Base-by-base conservation (phyloP, 2,329 filamentous ascomycete genomes). In the Lasiodiplodia theobromae region DNA sequence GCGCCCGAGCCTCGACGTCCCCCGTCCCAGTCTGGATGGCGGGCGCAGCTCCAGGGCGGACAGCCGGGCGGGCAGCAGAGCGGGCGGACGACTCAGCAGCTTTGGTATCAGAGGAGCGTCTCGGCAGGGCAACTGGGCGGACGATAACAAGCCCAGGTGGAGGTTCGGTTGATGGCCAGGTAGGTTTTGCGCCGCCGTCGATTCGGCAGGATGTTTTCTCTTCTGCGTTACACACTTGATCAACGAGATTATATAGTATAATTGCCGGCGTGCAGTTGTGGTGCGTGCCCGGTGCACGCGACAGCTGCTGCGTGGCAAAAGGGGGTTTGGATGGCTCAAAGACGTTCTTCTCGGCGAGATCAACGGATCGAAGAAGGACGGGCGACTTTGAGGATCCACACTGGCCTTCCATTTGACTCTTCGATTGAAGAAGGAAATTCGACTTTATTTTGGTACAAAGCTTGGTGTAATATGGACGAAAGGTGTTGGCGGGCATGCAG, bases 21-120 rank as follows among this genome's bases (percentile, higher is more conserved):
- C 64, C 25, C 64, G 64, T 16, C 64, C 64, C 34, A 66, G 64
- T 23, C 52, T 66, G 51, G 64, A 66, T 23, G 64, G 64, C 23
- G 64, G 64, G 16, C 40, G 52, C 12, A 66, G 64, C 53, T 47
- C 54, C 52, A 56, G 52, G 18, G 56, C 53, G n/a, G 66, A 60
- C 31, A 67, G 66, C n/a, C 40, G 66, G n/a, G 66, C 66, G 14
- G 56, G 56, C 28, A 67, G 66, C 66, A 34, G 66, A 16, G 44
- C 66, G n/a, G 66, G 66, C 14, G 66, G 66, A 31, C 34, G 54
- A 14, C 14, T 67, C 40, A 67, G 66, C 66, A 60, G 54, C 34
- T 51, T 58, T 23, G 64, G 64, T 3, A 57, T 23, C 12, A 31
- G 64, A 10, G 38, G 37, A 1, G 38, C 64, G 25, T 57, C 52